phyloP scores from a whole-genome alignment of 2,329 filamentous ascomycete genomes.

The Penicillium sp. region DNA sequence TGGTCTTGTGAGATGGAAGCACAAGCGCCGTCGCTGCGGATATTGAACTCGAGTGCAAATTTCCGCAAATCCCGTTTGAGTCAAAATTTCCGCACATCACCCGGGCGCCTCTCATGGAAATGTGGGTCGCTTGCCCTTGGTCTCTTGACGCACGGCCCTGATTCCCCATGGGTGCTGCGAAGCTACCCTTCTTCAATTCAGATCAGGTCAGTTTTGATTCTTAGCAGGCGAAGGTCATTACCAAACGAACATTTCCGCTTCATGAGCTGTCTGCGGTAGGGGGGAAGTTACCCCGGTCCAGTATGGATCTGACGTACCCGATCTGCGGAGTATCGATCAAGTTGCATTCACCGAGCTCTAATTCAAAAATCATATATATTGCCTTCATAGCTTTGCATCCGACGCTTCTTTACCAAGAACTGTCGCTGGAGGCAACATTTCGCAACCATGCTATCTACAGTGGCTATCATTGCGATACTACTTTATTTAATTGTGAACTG shows the following conservation, averaged over 20 bases:
- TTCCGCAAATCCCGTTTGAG: constrained; percentile 1
- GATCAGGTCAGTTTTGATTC: no score
- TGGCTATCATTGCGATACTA: neutral
- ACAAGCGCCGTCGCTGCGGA: no score
- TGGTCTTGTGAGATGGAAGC: no score
- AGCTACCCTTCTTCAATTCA: neutral
- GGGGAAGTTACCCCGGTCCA: neutral
- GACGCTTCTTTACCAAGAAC: no score
- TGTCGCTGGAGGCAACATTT: neutral
- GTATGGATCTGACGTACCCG: no score
- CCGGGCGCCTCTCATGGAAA: neutral
- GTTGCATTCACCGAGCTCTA: no score
- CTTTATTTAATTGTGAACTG: neutral
- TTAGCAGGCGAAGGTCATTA: no score
- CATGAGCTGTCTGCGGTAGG: neutral
- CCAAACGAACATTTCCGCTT: no score
- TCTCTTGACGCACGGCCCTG: neutral
- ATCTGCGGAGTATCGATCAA: no score
- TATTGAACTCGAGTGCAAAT: neutral
- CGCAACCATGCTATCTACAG: neutral
- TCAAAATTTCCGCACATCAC: constrained; percentile 2
- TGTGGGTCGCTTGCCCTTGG: neutral
- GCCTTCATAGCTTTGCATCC: no score
- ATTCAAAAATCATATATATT: no score
- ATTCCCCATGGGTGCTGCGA: neutral